phyloP scores from a whole-genome alignment of 2,329 filamentous ascomycete genomes.

The Blastomyces gilchristii region DNA sequence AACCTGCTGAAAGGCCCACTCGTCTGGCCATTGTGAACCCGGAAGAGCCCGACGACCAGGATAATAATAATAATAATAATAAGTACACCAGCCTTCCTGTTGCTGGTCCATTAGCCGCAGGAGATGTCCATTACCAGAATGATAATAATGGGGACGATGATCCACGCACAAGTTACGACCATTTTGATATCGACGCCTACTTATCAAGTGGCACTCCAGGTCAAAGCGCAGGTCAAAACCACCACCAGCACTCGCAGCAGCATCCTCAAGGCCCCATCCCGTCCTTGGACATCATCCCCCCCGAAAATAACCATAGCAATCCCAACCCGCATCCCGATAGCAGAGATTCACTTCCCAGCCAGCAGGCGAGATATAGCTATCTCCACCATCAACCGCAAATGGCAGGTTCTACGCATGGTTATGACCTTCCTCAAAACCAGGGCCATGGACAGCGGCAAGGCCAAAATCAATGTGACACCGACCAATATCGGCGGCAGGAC shows the following conservation, averaged over 20 bases:
- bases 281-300: constrained; percentile 9
- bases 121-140: not conserved
- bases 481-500: constrained; percentile 14
- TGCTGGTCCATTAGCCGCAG: not conserved
- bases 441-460: not conserved
- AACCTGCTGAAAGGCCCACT: not conserved
- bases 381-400: not conserved
- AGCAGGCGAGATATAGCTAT: constrained; percentile 22
- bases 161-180: not conserved
- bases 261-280: constrained; percentile 7
- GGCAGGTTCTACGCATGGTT: not conserved
- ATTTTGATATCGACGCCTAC: constrained; percentile 1
- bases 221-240: not conserved
- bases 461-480: constrained; percentile 5
- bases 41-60: not conserved
- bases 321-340: constrained; percentile 15
- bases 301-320: not conserved
- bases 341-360: constrained; percentile 25
- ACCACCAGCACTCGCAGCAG: not conserved
- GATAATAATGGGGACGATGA: not conserved
- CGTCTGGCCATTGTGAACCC: constrained; percentile 5
- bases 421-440: not conserved
- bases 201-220: not conserved
- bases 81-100: not conserved
- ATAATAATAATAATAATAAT: not conserved